Evolutionary conservation across 2,329 filamentous ascomycete species (phyloP), one percentile per base, ranked within the genome.

Genomic region (Juglanconis juglandina): DNA sequence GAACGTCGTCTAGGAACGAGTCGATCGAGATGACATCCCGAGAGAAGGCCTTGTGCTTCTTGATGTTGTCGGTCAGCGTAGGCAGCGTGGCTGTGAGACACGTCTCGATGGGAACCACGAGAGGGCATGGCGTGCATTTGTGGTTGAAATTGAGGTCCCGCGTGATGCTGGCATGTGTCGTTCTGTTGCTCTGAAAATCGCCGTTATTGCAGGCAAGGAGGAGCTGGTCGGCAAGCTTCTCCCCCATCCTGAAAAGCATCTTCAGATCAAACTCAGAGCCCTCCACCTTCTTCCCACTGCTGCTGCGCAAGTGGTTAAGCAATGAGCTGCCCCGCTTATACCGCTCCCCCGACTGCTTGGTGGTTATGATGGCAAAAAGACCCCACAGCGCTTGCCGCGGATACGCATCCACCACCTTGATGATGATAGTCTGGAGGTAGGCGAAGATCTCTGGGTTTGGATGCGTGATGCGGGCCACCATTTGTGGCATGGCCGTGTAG

Each of bases 401-500:
- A 72, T 97, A 90, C n/a, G 86, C 81, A 47, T 87, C 82, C 8
- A 96, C 88, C n/a, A 97, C 91, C 71, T 91, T 94, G 63, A 89
- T 78, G 58, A 99, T 92, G 66, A 98, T 94, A 39, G 83, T 82
- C 56, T 88, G 85, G 6, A 99, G 77, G 9, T 90, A 79, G 61
- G 88, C 85, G 74, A 91, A 96, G 1, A 96, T 92, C 1, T 87
- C 84, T 4, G 74, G 74, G 71, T 96, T 91, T 1, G 89, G 87
- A 75, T 99, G 95, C 50, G 90, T 91, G 68, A 99, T 97, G 37
- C 95, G 88, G n/a, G 94, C 95, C 59, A 99, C 90, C 63, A 99
- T 89, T 74, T 99, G 95, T 5, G 95, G 90, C 47, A 99, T 80
- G 5, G 94, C 81, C 2, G 88, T 90, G 70, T 92, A 94, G 73